A percentile compares a stretch with the other conserved stretches of the same genome.
Evolutionary conservation across 2,329 filamentous ascomycete species (phyloP).

Genomic region (Pezicula radicicola): DNA sequence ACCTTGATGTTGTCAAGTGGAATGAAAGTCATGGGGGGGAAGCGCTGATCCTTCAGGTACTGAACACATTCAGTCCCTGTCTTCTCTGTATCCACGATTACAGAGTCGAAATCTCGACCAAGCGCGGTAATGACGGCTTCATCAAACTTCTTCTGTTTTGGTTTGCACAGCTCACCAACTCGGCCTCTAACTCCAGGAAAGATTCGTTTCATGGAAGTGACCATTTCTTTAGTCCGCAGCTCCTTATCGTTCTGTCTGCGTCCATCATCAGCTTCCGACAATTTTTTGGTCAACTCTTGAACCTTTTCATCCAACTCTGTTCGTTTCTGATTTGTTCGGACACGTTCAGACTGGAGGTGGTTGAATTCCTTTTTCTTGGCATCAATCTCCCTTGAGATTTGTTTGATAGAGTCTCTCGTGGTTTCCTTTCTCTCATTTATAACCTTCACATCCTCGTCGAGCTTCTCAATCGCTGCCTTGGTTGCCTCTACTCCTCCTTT

Average conservation of each 20-base stretch:
- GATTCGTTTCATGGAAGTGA: conserved; percentile 82
- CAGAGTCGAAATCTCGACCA: conserved; percentile 88
- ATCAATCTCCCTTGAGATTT: conserved; percentile 75
- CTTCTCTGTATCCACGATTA: conserved; percentile 94
- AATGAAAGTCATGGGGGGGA: conserved; percentile 88
- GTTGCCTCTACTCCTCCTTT: conserved; percentile 83
- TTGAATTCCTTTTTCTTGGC: conserved; percentile 90
- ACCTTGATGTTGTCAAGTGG: conserved; percentile 97
- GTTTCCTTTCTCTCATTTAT: conserved; percentile 67
- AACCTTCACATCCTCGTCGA: conserved; percentile 67
- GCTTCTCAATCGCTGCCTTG: conserved; percentile 69
- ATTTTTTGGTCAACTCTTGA: conserved; percentile 72
- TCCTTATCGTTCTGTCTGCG: conserved; percentile 84
- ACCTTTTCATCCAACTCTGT: conserved; percentile 93
- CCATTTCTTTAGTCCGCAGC: conserved; percentile 73
- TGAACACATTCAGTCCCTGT: conserved; percentile 92
- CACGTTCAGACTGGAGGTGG: conserved; percentile 76
- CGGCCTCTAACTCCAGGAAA: conserved; percentile 90
- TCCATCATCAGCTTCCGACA: conserved; percentile 83
- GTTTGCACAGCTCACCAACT: conserved; percentile 87
- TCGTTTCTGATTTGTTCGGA: conserved; percentile 75
- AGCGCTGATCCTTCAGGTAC: conserved; percentile 86
- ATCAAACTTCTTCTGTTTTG: conserved; percentile 95
- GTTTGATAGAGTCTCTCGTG: conserved; percentile 60
- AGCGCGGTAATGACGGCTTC: conserved; percentile 91